Base-by-base conservation (phyloP, 805 yeast genomes). In the Yamadazyma nakazawae region DNA sequence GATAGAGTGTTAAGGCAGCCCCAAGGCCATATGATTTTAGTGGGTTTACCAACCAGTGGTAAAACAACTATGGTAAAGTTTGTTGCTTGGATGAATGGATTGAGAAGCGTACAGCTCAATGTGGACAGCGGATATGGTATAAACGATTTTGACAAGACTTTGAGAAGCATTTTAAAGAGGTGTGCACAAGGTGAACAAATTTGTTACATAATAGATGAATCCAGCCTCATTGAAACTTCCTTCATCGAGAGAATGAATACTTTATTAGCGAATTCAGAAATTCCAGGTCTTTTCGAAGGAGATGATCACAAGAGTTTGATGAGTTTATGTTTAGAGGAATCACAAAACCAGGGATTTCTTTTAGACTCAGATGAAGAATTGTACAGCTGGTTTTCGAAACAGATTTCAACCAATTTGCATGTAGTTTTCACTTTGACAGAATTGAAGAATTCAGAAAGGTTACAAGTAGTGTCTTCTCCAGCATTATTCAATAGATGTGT, bases 211-310 rank as follows among this genome's bases (percentile, higher is more conserved):
- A 74, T 92, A 16, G 96, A 89, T 54, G 97, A 92, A 55, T 81
- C 95, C 0, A 80, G 84, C 25, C 79, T 90, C 42, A 55, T 82
- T 36, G 91, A 88, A 30, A 74, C 95, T 0, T 72, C 94, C 0
- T 92, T 91, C 58, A 64, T 92, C 26, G 98, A 92, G 62, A 70
- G 96, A 50, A 89, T 92, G 94, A 92, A 92, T 56, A 88, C 96
- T 0, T 67, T 92, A n/a, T 72, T 92, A 34, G 97, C 97, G 0
- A 92, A 92, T 63, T 87, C 96, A 0, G 97, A 92, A 57, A 76
- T 90, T 34, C 97, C 97, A 0, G 97, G 96, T 3, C 67, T 92
- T 12, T 92, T 88, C 61, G 86, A 80, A 46, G 90, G 82, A 0
- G 95, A 88, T 9, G 91, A 87, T 8, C 75, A 70, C 42, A 66